Conservation (phyloP, 495 filamentous ascomycete species). For the Aspergillus bertholletiae region DNA sequence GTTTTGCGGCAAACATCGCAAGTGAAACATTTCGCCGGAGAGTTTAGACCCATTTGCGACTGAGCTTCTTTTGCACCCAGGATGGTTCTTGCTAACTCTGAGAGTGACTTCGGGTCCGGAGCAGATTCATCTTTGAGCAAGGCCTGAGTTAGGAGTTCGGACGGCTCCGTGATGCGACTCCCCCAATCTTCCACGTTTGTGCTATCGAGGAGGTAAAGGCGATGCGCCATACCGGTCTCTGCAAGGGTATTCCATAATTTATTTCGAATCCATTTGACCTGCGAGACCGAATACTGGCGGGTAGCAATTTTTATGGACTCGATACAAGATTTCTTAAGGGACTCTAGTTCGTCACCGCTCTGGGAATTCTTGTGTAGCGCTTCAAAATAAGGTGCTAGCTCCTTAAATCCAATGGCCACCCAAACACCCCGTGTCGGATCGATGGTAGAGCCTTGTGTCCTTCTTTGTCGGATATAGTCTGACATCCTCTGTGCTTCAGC, state of each 20-base stretch:
- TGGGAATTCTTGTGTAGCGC: conserved; percentile 37
- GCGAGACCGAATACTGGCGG: conserved; percentile 79
- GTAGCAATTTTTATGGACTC: conserved; percentile 71
- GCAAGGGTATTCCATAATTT: conserved; percentile 67
- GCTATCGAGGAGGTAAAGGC: conserved; percentile 73
- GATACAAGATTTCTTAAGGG: conserved; percentile 41
- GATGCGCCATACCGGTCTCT: conserved; percentile 44
- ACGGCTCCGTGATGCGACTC: conserved; percentile 58
- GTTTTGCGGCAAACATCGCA: conserved; percentile 75
- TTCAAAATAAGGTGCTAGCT: conserved; percentile 69
- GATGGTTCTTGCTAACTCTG: conserved; percentile 51
- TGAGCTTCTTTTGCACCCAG: conserved; percentile 51
- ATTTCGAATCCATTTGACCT: conserved; percentile 81
- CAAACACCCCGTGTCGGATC: conserved; percentile 82
- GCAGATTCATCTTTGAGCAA: conserved; percentile 57
- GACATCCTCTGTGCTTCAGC: conserved; percentile 63
- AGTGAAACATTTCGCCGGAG: conserved; percentile 31
- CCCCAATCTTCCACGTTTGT: conserved; percentile 57
- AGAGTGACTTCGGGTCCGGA: conserved; percentile 60
- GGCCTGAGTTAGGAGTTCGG: conserved; percentile 52
- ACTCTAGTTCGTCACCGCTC: conserved; percentile 38
- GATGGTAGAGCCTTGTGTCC: conserved; percentile 47
- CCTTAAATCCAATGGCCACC: conserved; percentile 94
- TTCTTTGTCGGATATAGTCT: conserved; percentile 44
- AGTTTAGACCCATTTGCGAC: conserved; percentile 37